A percentile compares a stretch with the other conserved stretches of the same genome.
Conservation (phyloP, 2,329 filamentous ascomycete genomes). For the Alternaria brassicicola region DNA sequence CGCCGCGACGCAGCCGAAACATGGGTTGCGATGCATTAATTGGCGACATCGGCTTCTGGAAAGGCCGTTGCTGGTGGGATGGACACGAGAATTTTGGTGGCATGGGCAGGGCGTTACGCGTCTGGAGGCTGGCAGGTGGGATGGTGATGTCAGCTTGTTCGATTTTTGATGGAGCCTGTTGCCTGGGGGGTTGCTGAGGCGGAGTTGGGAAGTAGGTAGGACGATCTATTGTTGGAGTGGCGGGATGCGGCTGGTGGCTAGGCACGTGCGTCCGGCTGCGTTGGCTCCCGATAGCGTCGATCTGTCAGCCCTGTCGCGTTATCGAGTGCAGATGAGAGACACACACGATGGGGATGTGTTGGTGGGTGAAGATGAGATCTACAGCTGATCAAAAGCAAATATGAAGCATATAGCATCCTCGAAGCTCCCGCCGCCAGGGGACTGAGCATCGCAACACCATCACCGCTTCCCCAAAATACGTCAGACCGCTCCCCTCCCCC, state of each 20-base stretch:
- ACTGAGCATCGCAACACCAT: not conserved
- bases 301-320: constrained; percentile 6
- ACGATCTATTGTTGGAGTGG: constrained; percentile 28
- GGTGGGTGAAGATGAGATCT: not conserved
- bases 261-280: constrained; percentile 10
- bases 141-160: constrained; percentile 16
- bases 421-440: not conserved
- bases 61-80: constrained; percentile 3
- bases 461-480: not conserved
- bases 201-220: not conserved
- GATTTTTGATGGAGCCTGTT: constrained; percentile 14
- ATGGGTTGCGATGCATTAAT: constrained; percentile 12
- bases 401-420: not conserved
- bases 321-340: not conserved
- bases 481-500: not conserved
- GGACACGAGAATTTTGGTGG: not conserved
- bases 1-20: constrained; percentile 39
- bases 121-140: not conserved
- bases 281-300: constrained; percentile 13
- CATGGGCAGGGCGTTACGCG: constrained; percentile 5
- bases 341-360: not conserved
- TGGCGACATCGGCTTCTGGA: not conserved
- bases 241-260: constrained; percentile 6
- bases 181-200: constrained; percentile 1
- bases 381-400: not conserved